Percentiles rank a stretch among this genome's conserved stretches.
Conservation (phyloP, 225 moss, liverwort and hornwort genomes). For the Marchantia paleacea region DNA sequence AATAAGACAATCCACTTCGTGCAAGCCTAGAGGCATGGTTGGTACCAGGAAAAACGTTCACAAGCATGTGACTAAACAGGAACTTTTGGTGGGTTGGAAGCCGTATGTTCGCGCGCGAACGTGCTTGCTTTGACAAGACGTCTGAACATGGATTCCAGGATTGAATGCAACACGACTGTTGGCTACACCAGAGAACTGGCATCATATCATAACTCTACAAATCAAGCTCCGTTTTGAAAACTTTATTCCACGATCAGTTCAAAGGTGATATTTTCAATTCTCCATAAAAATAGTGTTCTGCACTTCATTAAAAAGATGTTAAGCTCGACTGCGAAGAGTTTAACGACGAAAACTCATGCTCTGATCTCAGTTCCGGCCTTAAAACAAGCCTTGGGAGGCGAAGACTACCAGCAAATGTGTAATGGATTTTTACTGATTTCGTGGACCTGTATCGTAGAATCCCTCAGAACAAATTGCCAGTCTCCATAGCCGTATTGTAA, state of each 20-base stretch:
- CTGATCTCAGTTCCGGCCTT: neutral
- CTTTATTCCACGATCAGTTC: neutral
- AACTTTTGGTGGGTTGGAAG: no score
- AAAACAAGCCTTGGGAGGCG: neutral
- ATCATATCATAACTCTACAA: neutral
- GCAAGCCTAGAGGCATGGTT: no score
- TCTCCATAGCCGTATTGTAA: neutral
- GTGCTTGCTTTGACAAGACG: no score
- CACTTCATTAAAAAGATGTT: neutral
- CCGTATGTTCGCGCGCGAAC: no score
- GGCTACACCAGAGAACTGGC: neutral
- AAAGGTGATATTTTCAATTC: neutral
- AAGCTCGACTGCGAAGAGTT: neutral
- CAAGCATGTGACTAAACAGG: no score
- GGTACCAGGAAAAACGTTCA: no score
- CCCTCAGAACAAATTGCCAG: neutral
- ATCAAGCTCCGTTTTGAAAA: neutral
- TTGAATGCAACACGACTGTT: neutral
- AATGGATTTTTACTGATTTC: neutral
- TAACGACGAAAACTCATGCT: neutral
- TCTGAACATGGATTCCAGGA: no score
- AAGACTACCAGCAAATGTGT: neutral
- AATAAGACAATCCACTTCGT: no score
- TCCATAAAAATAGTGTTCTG: neutral
- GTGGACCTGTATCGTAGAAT: neutral